A percentile compares a stretch with the other conserved stretches of the same genome.
Evolutionary conservation across 805 yeast genomes (phyloP).

Genomic region (Soucietia sequanensis): DNA sequence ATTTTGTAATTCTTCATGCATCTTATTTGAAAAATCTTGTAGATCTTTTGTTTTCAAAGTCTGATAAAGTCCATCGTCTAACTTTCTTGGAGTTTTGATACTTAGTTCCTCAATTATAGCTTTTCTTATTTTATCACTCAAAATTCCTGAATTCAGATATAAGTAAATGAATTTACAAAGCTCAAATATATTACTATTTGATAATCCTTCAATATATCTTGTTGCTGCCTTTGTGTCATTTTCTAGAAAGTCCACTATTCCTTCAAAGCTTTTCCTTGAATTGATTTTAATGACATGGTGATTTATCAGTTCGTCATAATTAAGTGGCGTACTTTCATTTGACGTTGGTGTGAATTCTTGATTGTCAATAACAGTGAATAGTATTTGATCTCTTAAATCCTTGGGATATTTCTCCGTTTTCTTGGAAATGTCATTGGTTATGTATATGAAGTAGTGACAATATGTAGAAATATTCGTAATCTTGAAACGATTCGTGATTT

Average conservation of each 20-base stretch:
- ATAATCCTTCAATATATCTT: slow-evolving; percentile 25
- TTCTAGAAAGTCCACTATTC: slow-evolving; percentile 27
- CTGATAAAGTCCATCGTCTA: slow-evolving; percentile 15
- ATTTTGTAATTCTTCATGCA: slow-evolving; percentile 37
- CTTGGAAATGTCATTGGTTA: slow-evolving; percentile 18
- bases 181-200: slow-evolving; percentile 36
- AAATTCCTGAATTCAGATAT: slow-evolving; percentile 21
- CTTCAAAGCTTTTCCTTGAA: slow-evolving; percentile 22
- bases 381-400: slow-evolving; percentile 19
- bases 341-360: slow-evolving; percentile 36
- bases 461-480: slow-evolving; percentile 5
- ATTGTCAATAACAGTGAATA: slow-evolving; percentile 39
- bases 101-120: slow-evolving; percentile 7
- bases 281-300: slow-evolving; percentile 33
- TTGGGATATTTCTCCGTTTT: slow-evolving; percentile 11
- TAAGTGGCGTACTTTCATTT: slow-evolving; percentile 25
- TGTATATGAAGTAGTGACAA: slow-evolving; percentile 21
- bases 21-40: slow-evolving; percentile 24
- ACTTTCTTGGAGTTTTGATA: slow-evolving; percentile 12
- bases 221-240: slow-evolving; percentile 32
- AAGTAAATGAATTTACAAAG: slow-evolving; percentile 28
- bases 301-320: slow-evolving; percentile 11
- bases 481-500: slow-evolving; percentile 15
- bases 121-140: slow-evolving; percentile 19
- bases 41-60: slow-evolving; percentile 23